Base-by-base conservation (phyloP, 371 early-diverging fungal species). In the Entomophthora muscae region DNA sequence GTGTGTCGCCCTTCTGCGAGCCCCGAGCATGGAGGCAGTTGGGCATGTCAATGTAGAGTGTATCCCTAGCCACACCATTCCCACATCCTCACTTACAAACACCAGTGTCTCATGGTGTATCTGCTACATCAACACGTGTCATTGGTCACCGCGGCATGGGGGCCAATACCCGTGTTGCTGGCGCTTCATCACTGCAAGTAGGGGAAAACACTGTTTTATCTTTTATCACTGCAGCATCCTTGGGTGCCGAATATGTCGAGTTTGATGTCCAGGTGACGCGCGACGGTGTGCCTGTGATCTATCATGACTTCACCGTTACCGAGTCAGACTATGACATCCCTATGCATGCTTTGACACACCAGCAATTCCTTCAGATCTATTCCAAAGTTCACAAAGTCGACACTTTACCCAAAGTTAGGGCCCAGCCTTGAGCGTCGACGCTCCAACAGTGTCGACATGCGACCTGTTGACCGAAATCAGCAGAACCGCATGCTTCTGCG, bases 71-170 rank as follows among this genome's bases (percentile, higher is more conserved):
- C 3, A 81, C 78, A 1, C 84, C 88, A 0, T 89, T 85, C 66
- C 69, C 69, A 29, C 83, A 85, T 57, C 70, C 74, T 32, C 78
- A 82, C 12, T 73, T 81, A 26, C 28, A 55, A 27, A 55, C 22
- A 22, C 24, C 56, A 17, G 28, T 42, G n/a, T 55, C 28, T 10
- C 56, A 55, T n/a, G 28, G n/a, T 24, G 22, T 12, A n/a, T 12
- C 56, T 26, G 22, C 24, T 26, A n/a, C 13, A 24, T 55, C 56
- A 24, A 55, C 56, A 24, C 22, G 56, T 80, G 77, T 91, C 17
- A 87, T 93, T 75, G 98, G 98, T 5, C 98, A 98, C 73, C 89
- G 98, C 57, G 98, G 98, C 21, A 77, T 83, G n/a, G 98, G 98
- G n/a, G 88, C 85, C 84, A 93, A 93, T 74, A 70, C 74, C 64